Percentiles rank a stretch among this genome's conserved stretches.
phyloP scores from a whole-genome alignment of 2,329 filamentous ascomycete species.

The Pyrenophora teres region DNA sequence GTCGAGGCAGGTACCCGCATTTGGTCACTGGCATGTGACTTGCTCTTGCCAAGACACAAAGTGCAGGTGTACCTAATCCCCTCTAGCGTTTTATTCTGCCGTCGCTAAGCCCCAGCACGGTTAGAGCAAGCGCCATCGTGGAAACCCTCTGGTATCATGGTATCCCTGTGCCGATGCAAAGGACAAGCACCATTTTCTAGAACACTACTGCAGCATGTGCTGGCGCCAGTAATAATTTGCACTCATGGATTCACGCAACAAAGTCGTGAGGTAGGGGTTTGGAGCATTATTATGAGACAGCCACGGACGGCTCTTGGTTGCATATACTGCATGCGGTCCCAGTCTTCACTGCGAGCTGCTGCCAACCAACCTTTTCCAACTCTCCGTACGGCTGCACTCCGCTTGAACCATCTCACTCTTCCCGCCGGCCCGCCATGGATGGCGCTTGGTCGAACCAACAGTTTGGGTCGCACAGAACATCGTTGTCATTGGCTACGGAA shows the following conservation, averaged over 20 bases:
- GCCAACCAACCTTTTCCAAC: neutral
- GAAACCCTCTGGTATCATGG: slow-evolving; percentile 8
- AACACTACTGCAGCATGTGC: slow-evolving; percentile 21
- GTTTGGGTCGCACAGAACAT: neutral
- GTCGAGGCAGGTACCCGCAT: slow-evolving; percentile 26
- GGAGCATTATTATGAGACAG: slow-evolving; percentile 7
- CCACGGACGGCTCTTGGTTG: slow-evolving; percentile 2
- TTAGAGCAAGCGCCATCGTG: neutral
- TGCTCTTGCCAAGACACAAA: slow-evolving; percentile 16
- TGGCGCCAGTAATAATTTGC: slow-evolving; percentile 16
- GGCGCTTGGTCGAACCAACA: slow-evolving; percentile 10
- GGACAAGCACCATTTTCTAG: slow-evolving; percentile 6
- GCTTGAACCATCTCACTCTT: slow-evolving; percentile 7
- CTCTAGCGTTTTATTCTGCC: slow-evolving; percentile 10
- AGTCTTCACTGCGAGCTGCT: neutral
- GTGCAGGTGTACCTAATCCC: slow-evolving; percentile 7
- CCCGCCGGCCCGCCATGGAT: slow-evolving; percentile 13
- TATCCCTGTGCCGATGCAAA: neutral
- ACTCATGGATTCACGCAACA: slow-evolving; percentile 12
- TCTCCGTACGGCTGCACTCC: slow-evolving; percentile 3
- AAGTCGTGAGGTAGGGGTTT: slow-evolving; percentile 7
- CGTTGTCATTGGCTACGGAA: slow-evolving; percentile 21
- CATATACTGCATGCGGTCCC: slow-evolving; percentile 5
- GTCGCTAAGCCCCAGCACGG: neutral
- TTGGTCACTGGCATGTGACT: slow-evolving; percentile 21